Conservation (phyloP, 345 rosid genomes). For the Melastoma malabathricum region DNA sequence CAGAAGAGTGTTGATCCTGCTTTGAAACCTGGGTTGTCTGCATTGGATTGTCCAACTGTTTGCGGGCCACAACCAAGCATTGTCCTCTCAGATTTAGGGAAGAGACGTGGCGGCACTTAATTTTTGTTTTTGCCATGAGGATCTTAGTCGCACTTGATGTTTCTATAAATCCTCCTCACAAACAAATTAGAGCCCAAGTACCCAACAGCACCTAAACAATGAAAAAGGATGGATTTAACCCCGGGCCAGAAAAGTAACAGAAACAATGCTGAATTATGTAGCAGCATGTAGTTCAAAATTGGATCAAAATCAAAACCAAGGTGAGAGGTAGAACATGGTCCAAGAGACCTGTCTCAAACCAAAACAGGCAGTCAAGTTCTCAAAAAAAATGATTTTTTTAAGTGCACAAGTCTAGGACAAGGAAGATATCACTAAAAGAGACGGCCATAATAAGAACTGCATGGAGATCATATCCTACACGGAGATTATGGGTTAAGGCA, state of each 20-base stretch:
- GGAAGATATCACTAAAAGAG: too few relatives aligned
- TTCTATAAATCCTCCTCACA: conserved; percentile 91
- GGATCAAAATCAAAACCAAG: background rate
- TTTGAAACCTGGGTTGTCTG: conserved; percentile 7
- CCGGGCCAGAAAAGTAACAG: background rate
- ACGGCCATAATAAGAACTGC: too few relatives aligned
- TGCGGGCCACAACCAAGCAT: conserved; percentile 8
- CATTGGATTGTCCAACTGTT: conserved; percentile 13
- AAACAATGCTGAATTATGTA: too few relatives aligned
- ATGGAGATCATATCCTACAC: too few relatives aligned
- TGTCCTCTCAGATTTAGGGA: conserved; percentile 20
- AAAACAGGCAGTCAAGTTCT: too few relatives aligned
- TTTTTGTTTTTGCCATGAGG: background rate
- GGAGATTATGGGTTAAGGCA: too few relatives aligned
- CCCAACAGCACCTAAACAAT: conserved; percentile 76
- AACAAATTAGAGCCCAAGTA: conserved; percentile 84
- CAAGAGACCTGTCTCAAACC: too few relatives aligned
- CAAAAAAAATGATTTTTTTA: too few relatives aligned
- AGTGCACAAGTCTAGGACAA: too few relatives aligned
- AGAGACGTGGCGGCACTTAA: conserved; percentile 10
- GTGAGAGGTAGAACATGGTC: background rate
- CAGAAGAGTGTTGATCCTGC: conserved; percentile 17
- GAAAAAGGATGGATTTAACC: background rate
- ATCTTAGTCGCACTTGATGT: conserved; percentile 84
- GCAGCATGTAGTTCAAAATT: too few relatives aligned